Base-by-base conservation (phyloP, 2,329 filamentous ascomycete genomes). In the Oidium heveae region DNA sequence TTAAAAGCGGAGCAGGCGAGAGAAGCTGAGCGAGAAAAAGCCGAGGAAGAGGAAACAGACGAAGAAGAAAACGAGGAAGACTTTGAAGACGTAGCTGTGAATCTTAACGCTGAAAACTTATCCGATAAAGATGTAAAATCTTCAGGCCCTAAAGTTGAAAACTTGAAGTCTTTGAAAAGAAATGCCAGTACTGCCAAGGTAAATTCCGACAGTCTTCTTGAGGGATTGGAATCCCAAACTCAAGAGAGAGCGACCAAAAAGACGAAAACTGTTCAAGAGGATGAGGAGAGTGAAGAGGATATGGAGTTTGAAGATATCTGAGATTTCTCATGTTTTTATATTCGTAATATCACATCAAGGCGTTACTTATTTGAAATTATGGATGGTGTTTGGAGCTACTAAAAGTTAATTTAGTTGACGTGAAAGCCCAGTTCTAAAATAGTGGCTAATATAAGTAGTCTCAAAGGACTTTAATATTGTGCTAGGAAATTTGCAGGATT, bases 1-100 rank as follows among this genome's bases (percentile, higher is more conserved):
- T 71, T 86, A 18, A 79, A 79, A 60, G 74, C 72, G 5, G 76
- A 79, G 58, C 74, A 81, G 64, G 71, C 65, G 56, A 73, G 66
- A 57, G 74, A 68, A 60, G 68, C 66, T 7, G 67, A 70, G 16
- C 69, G 72, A 39, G 71, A 71, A 9, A 69, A 71, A 39, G 72
- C 76, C 32, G 73, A 72, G n/a, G 71, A 70, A 44, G 69, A 71
- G 16, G 71, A 73, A 54, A 69, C 70, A 1, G 71, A 72, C 24
- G 68, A 69, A 22, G 70, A 70, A 24, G 72, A 74, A 8, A 32
- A 32, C 9, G 68, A 68, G 7, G 67, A 70, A 18, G 67, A 70
- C 7, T 74, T 74, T 56, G 72, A 74, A 59, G 73, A 74, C 58
- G 72, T 64, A 16, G 59, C 62, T 16, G 60, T 58, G 34, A 58